These are phyloP conservation scores for Juncus inflexus DNA, from an alignment of 176 grass and related monocot species.

Conservation along the genomic window DNA sequence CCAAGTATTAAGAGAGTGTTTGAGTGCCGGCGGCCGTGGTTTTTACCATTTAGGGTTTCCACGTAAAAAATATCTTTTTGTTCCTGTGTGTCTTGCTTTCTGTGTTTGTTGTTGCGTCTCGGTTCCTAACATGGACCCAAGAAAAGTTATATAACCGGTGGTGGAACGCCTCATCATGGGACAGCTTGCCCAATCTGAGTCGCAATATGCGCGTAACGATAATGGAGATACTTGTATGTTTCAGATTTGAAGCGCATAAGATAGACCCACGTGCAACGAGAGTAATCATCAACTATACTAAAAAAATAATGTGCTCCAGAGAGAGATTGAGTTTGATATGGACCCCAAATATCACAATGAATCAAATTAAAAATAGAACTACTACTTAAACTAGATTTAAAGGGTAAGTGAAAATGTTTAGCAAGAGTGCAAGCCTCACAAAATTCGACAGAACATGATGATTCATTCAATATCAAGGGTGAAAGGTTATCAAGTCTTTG, in stretches of 20 bases:
- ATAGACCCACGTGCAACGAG: constrained; percentile 7
- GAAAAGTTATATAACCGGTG: neutral
- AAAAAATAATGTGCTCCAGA: constrained; percentile 25
- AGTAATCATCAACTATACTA: constrained; percentile 23
- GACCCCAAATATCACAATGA: constrained; percentile 29
- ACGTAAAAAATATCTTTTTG: too few species aligned
- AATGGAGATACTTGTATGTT: neutral
- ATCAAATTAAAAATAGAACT: constrained; percentile 9
- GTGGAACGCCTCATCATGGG: neutral
- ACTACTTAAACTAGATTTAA: neutral
- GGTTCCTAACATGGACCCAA: too few species aligned
- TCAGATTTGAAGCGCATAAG: constrained; percentile 15
- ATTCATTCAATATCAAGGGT: neutral
- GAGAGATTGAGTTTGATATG: constrained; percentile 1
- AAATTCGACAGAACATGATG: neutral
- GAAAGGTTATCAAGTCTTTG: neutral
- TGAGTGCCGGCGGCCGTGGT: too few species aligned
- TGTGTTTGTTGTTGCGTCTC: too few species aligned
- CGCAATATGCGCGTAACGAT: neutral
- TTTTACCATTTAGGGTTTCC: too few species aligned
- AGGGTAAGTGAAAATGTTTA: neutral
- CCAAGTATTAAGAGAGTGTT: too few species aligned
- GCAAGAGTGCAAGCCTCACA: neutral
- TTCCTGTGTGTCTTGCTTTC: too few species aligned
- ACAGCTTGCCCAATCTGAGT: constrained; percentile 3